A percentile compares a stretch with the other conserved stretches of the same genome.
Evolutionary conservation across 768 basidiomycete species (phyloP).

Genomic region (Suillus occidentalis): DNA sequence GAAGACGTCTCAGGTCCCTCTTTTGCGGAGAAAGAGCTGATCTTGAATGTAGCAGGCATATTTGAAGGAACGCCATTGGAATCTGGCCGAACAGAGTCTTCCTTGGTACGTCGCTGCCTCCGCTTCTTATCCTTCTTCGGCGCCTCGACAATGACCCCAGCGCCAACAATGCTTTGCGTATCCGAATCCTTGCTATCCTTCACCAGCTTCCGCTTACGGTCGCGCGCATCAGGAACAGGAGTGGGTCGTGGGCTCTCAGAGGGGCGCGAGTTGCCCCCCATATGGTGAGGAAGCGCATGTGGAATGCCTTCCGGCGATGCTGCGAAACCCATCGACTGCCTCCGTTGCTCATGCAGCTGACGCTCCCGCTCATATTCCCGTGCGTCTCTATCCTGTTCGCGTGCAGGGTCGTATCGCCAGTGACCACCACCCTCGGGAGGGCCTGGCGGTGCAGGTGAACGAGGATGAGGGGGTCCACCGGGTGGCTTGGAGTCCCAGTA

Average conservation of each 20-base stretch:
- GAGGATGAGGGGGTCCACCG: slow-evolving; percentile 27
- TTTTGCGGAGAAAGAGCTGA: slow-evolving; percentile 36
- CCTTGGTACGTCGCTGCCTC: slow-evolving; percentile 44
- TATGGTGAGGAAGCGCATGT: slow-evolving; percentile 29
- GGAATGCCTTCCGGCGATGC: slow-evolving; percentile 46
- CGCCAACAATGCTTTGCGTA: slow-evolving; percentile 32
- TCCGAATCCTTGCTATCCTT: slow-evolving; percentile 51
- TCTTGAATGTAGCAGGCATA: slow-evolving; percentile 33
- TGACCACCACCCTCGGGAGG: slow-evolving; percentile 43
- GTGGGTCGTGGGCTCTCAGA: slow-evolving; percentile 62
- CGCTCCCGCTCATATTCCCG: slow-evolving; percentile 40
- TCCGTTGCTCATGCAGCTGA: slow-evolving; percentile 35
- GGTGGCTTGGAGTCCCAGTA: slow-evolving; percentile 67
- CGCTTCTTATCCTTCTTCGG: slow-evolving; percentile 62
- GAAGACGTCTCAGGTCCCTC: slow-evolving; percentile 63
- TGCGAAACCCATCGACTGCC: slow-evolving; percentile 39
- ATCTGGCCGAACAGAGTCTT: slow-evolving; percentile 37
- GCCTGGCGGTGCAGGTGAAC: slow-evolving; percentile 33
- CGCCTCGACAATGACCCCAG: slow-evolving; percentile 34
- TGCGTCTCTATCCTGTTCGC: slow-evolving; percentile 52
- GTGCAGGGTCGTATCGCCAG: slow-evolving; percentile 63
- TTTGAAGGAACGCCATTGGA: slow-evolving; percentile 29
- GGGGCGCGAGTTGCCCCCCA: slow-evolving; percentile 38
- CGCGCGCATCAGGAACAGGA: slow-evolving; percentile 45
- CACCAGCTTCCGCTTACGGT: slow-evolving; percentile 40